These are phyloP conservation scores for Maudiozyma serrabonitensis DNA, from an alignment of 805 yeast species.

Conservation along the genomic window DNA sequence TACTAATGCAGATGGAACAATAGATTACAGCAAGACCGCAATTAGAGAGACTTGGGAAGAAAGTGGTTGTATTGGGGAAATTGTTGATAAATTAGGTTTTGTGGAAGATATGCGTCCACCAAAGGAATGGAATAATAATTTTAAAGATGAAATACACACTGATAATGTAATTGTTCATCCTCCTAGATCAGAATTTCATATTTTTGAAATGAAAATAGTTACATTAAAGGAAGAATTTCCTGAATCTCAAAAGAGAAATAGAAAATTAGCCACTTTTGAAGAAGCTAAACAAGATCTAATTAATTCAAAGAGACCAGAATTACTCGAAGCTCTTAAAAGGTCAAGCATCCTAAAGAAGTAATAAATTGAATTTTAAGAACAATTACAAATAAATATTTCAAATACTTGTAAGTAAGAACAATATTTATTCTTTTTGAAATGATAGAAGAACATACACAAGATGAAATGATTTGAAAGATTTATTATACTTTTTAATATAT, in stretches of 20 bases:
- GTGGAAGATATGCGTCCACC: conserved; percentile 53
- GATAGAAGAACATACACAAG: no score
- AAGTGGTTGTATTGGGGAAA: conserved; percentile 74
- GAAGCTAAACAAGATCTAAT: conserved; percentile 56
- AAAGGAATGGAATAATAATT: conserved; percentile 33
- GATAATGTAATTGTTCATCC: conserved; percentile 31
- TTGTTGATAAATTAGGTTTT: conserved; percentile 47
- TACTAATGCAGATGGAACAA: conserved; percentile 32
- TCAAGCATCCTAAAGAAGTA: conserved; percentile 29
- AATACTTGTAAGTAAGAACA: neutral
- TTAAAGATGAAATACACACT: conserved; percentile 10
- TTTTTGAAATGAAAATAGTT: conserved; percentile 64
- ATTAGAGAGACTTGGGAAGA: conserved; percentile 96
- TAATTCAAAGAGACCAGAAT: conserved; percentile 54
- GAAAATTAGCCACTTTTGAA: conserved; percentile 66
- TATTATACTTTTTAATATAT: neutral
- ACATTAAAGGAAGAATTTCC: conserved; percentile 64
- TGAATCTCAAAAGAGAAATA: conserved; percentile 48
- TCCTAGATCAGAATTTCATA: conserved; percentile 81
- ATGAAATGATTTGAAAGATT: no score
- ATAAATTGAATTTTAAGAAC: neutral
- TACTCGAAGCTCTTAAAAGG: conserved; percentile 50
- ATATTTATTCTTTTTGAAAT: neutral
- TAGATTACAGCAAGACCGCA: conserved; percentile 42
- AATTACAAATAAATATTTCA: neutral